Evolutionary conservation across 2,329 filamentous ascomycete genomes (phyloP), one percentile per base, ranked within the genome.

Genomic region (Trichoderma sp.): DNA sequence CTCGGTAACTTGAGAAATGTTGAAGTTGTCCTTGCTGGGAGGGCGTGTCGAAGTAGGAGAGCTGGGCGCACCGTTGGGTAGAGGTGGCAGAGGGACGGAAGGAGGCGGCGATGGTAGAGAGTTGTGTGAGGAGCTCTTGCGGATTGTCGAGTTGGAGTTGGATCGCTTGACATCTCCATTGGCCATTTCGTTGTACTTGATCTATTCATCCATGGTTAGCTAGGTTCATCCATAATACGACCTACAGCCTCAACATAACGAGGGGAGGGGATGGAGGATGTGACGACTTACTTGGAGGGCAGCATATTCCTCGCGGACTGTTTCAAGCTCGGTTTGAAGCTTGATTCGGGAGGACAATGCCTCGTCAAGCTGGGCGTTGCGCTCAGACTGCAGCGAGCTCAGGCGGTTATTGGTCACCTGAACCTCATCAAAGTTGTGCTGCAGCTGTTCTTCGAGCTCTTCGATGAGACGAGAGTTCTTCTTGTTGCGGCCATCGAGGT

Each of bases 391-490:
- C 63, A 95, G 85, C 62, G 92, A 91, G 67, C 95, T 98, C 68
- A 98, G 84, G 68, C 95, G 91, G 83, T 97, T 97, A 80, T 89
- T 94, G 13, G 91, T 91, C 72, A 90, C 85, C 78, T 98, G 93
- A 73, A 95, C 94, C 80, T 97, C 93, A 78, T 99, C 96, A 81
- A 94, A 99, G 83, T 96, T 98, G 79, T 88, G 93, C 79, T 95
- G 95, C 68, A 99, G 90, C 81, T 99, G 96, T 77, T 98, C 95
- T 82, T 99, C 96, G 6, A 99, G 90, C 82, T 99, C 95, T 80
- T 98, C 94, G 9, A 99, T 93, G 13, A 99, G 86, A 26, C 94
- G 90, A 55, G 93, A 92, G 81, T 96, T 97, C 87, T 97, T 98
- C 84, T 94, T 91, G 85, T 97, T 97, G 82, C 87, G 87, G 55